Evolutionary conservation across 345 rosid species (phyloP), one percentile per base, ranked within the genome.

Genomic region (Sisymbrium altissimum): DNA sequence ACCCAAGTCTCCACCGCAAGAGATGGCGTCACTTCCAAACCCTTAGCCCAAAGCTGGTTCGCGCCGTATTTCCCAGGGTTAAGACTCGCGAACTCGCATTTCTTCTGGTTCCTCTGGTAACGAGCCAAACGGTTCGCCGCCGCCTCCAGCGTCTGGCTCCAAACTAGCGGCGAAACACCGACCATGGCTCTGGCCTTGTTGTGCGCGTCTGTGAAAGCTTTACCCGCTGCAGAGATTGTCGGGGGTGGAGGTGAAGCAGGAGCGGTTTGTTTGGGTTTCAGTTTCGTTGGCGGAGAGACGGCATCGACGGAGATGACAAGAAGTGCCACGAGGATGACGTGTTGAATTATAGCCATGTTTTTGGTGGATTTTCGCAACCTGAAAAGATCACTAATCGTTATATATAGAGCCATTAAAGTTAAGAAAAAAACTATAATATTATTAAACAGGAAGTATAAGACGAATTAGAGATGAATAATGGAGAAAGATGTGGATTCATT

Each of bases 1-100:
- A 89, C 89, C 98, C 98, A 91, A 13, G 72, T 66, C 64, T 83
- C 85, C 62, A 90, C 97, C 18, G 80, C 93, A 81, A 78, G 78
- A 5, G 82, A 74, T 1, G 96, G 96, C 14, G 87, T 41, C 79
- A 83, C 81, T 33, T 75, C 61, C 70, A 63, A 21, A 18, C 97
- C 97, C 1, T 87, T 76, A 0, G 80, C 82, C 92, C 84, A 79
- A 2, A 83, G 59, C 77, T 93, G 97, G 82, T 93, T 93, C 0
- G 79, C 91, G 3, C 98, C 97, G 41, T 87, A 91, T 57, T 80
- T 83, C 30, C 84, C 64, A 36, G 68, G 41, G 56, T 59, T 81
- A 25, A 90, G 72, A 81, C 86, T 81, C 4, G 96, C 97, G 59
- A 88, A 89, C 44, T 88, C 80, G 72, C 98, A 93, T 5, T 77